These are phyloP conservation scores for Tricholoma sp. DNA, from an alignment of 768 basidiomycete species.

Conservation along the genomic window DNA sequence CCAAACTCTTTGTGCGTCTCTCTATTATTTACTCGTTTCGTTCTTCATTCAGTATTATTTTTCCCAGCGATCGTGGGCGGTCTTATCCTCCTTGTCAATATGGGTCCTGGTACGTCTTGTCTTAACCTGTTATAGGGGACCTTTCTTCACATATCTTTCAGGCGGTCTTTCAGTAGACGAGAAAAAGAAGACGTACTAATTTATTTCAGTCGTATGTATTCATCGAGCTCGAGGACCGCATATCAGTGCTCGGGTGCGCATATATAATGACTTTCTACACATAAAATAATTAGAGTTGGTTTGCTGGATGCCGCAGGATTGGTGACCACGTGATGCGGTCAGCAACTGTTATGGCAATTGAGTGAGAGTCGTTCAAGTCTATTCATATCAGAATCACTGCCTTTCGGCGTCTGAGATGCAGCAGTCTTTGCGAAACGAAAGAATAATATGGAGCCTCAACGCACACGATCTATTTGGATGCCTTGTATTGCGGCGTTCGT, in stretches of 20 bases:
- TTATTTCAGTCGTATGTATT: background rate
- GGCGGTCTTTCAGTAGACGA: slow-evolving; percentile 97
- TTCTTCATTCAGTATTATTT: slow-evolving; percentile 3
- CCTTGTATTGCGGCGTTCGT: background rate
- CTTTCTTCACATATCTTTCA: slow-evolving; percentile 21
- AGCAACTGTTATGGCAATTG: too few relatives aligned
- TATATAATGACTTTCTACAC: slow-evolving; percentile 14
- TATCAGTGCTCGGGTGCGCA: slow-evolving; percentile 10
- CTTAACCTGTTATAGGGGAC: background rate
- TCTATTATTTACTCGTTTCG: background rate
- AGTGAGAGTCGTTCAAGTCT: too few relatives aligned
- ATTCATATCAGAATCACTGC: too few relatives aligned
- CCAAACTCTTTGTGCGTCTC: slow-evolving; percentile 77
- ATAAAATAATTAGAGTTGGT: slow-evolving; percentile 9
- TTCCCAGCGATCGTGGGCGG: slow-evolving; percentile 85
- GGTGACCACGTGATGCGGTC: too few relatives aligned
- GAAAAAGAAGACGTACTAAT: slow-evolving; percentile 93
- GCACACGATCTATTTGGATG: too few relatives aligned
- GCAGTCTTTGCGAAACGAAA: too few relatives aligned
- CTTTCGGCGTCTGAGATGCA: too few relatives aligned
- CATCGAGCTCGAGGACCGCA: slow-evolving; percentile 1
- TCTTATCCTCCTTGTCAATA: slow-evolving; percentile 94
- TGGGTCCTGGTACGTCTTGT: slow-evolving; percentile 75
- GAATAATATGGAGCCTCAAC: too few relatives aligned
- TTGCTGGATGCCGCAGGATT: background rate